A percentile compares a stretch with the other conserved stretches of the same genome.
These are phyloP conservation scores for Kwoniella mangroviensis DNA, from an alignment of 768 basidiomycete genomes.

Conservation along the genomic window DNA sequence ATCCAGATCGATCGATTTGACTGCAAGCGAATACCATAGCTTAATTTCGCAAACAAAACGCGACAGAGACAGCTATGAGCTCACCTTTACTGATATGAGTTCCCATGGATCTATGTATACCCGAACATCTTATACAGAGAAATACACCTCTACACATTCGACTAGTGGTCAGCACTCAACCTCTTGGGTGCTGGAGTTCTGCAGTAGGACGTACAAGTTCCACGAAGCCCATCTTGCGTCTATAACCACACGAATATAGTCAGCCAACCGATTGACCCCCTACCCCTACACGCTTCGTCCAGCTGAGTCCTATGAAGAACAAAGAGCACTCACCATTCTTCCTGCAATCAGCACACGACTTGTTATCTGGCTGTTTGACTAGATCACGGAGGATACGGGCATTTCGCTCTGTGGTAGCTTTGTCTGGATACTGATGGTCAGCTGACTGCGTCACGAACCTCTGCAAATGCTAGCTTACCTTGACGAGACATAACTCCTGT, in stretches of 20 bases:
- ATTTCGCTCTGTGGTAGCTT: constrained; percentile 79
- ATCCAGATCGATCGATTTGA: constrained; percentile 97
- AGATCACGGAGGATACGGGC: constrained; percentile 80
- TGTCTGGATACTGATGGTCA: constrained; percentile 62
- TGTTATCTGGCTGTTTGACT: constrained; percentile 88
- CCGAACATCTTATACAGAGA: constrained; percentile 95
- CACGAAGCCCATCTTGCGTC: constrained; percentile 98
- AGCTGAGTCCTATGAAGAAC: neutral
- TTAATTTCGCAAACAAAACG: neutral
- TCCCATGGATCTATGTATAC: constrained; percentile 96
- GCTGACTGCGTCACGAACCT: neutral
- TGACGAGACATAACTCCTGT: constrained; percentile 39
- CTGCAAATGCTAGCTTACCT: constrained; percentile 24
- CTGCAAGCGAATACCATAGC: constrained; percentile 48
- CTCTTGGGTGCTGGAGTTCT: neutral
- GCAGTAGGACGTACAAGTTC: constrained; percentile 71
- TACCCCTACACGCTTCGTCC: too few species aligned
- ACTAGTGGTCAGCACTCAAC: neutral
- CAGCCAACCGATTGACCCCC: neutral
- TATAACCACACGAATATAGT: constrained; percentile 49
- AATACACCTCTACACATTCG: constrained; percentile 73
- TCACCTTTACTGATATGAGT: constrained; percentile 85
- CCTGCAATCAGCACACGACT: constrained; percentile 94
- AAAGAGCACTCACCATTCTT: constrained; percentile 73
- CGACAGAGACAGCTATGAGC: neutral